A percentile compares a stretch with the other conserved stretches of the same genome.
phyloP scores from a whole-genome alignment of 352 stramenopile species.

The Blastocystis sp. region DNA sequence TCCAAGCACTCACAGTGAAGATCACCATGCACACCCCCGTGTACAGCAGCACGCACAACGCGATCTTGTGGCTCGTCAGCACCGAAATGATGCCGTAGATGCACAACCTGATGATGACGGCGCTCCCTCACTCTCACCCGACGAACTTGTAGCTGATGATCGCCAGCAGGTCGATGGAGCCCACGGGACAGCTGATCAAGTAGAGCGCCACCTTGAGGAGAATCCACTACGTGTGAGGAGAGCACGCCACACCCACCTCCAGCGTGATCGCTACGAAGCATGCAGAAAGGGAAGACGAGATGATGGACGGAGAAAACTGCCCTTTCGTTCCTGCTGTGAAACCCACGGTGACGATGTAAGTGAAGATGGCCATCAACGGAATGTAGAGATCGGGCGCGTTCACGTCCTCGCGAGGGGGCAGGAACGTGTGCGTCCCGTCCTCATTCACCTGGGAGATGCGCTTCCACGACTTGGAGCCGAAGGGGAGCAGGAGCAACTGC shows the following conservation, averaged over 20 bases:
- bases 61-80: neutral
- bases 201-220: slow-evolving; percentile 92
- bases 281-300: slow-evolving; percentile 33
- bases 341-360: slow-evolving; percentile 95
- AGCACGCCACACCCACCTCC: neutral
- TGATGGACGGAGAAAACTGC: slow-evolving; percentile 78
- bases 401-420: slow-evolving; percentile 89
- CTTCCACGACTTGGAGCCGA: slow-evolving; percentile 84
- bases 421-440: slow-evolving; percentile 80
- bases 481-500: slow-evolving; percentile 85
- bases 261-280: slow-evolving; percentile 25
- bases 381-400: slow-evolving; percentile 98
- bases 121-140: slow-evolving; percentile 78
- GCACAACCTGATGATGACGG: slow-evolving; percentile 43
- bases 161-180: slow-evolving; percentile 91
- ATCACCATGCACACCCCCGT: slow-evolving; percentile 74
- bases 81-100: slow-evolving; percentile 69
- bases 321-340: slow-evolving; percentile 91
- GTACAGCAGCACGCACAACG: slow-evolving; percentile 68
- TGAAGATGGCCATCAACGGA: slow-evolving; percentile 96
- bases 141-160: slow-evolving; percentile 99
- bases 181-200: slow-evolving; percentile 77
- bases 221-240: slow-evolving; percentile 82
- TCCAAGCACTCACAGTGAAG: slow-evolving; percentile 42
- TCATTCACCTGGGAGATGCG: slow-evolving; percentile 23